Base-by-base conservation (phyloP, 208 protist genomes). In the Leishmania tarentolae region DNA sequence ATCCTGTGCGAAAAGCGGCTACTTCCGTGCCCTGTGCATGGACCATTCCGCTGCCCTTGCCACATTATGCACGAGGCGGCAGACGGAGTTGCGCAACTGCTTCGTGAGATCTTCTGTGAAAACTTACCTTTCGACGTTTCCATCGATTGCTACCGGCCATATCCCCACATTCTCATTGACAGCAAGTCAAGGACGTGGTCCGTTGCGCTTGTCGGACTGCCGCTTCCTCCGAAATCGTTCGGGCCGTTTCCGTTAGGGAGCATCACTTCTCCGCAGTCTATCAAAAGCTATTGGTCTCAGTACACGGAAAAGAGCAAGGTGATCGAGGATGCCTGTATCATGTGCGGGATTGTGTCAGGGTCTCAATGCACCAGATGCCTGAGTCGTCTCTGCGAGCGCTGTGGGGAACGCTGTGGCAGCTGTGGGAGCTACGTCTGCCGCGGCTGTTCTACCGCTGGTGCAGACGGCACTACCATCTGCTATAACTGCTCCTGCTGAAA, bases 401-500 rank as follows among this genome's bases (percentile, higher is more conserved):
- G 90, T 75, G 53, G 65, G n/a, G 80, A 84, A 40, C 31, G 17
- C 3, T 93, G 90, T 71, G 47, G 47, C 1, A 28, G n/a, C 8
- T 93, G 90, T 72, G 57, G 37, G 46, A 66, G 79, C 21, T 72
- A 9, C 28, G 73, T 86, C 21, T 93, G 90, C 76, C 85, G 66
- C 19, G 86, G 88, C 28, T 93, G 90, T 82, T 87, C 88, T 78
- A 59, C 92, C 79, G 75, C 90, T 91, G n/a, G 90, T 97, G 65
- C 88, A 95, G 56, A 94, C 94, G 82, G 88, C 91, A 59, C 78
- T 85, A 81, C 90, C 88, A 76, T 86, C 79, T 65, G 96, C 94
- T 82, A 92, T 97, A 47, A 78, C 98, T 73, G 83, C 88, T 47
- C 77, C 93, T 13, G 82, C 95, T 74, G 91, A 99, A 66, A 31